Base-by-base conservation (phyloP, 2,329 filamentous ascomycete genomes). In the Colletotrichum paranaense region DNA sequence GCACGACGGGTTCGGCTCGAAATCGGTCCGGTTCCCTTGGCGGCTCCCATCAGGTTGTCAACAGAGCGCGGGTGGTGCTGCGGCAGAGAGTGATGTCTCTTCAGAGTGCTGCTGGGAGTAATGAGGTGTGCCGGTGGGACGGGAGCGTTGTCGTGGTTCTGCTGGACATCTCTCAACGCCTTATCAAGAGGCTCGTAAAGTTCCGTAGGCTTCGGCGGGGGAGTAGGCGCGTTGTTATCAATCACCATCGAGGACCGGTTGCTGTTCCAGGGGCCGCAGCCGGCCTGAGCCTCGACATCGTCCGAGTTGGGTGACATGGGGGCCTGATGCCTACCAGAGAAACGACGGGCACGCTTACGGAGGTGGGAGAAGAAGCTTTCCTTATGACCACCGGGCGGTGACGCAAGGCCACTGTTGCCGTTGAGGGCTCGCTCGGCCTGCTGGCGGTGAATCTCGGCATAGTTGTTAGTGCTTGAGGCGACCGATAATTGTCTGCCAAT, bases 301-400 rank as follows among this genome's bases (percentile, higher is more conserved):
- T 98, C 95, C 68, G 92, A 92, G 56, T 89, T 91, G 9, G 95
- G 93, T 22, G 95, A 94, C 72, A 93, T 91, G 8, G 94, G 92
- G 16, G 92, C 92, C 80, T 96, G 94, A 80, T 98, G 95, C 70
- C 96, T 92, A 59, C 97, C 97, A 30, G 97, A 99, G 74, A 99
- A 92, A 77, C 97, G 90, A 77, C 97, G 91, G 32, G 97, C 97
- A 64, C 96, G 92, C 84, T 99, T 99, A 69, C 97, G 91, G 8
- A 99, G 88, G 81, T 99, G 97, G 0, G 97, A 98, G 84, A 99
- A 99, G 87, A 99, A 99, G 82, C 97, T 95, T 82, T 99, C 97
- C 80, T 97, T 97, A 69, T 95, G 94, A 22, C 90, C 94, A 78
- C 89, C 92, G 0, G 92, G 91, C 4, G 95, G 94, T 6, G 95